Evolutionary conservation across 306 rosid genomes (phyloP), one percentile per base, ranked within the genome.

Genomic region (Datisca glomerata): DNA sequence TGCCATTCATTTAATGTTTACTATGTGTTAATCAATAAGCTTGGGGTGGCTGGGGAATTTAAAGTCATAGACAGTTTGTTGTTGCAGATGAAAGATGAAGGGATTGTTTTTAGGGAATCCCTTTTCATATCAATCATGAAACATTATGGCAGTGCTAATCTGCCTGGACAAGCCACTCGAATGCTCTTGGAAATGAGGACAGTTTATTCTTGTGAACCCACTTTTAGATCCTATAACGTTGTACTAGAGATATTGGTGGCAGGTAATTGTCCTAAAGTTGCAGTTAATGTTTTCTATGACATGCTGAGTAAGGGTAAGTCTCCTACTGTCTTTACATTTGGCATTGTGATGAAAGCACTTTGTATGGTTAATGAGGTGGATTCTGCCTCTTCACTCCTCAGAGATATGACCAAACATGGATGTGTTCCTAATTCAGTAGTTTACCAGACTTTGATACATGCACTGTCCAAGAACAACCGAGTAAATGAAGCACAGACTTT

Each of bases 151-250:
- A 79, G 63, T 49, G 86, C 83, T 7, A 77, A 71, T 4, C 67
- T 76, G 20, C 95, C 97, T 16, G 97, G 97, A 21, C 94, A 80
- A 40, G 83, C 97, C 19, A 72, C 87, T 48, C 60, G 89, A 71
- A 64, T 89, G 57, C 84, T 89, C 61, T 65, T 83, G 46, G 97
- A 89, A 64, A 89, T 80, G 97, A 63, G 65, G 62, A 25, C 48
- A 65, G 57, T 72, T 52, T 83, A 79, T 72, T 68, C 51, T 22
- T 74, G 69, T 66, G 60, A 74, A 15, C 93, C 95, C 1, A 80
- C 79, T 6, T 89, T 69, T 47, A 66, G 63, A 32, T 80, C 97
- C 5, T 89, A 83, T 36, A 77, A 89, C 70, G 93, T 75, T 65
- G 95, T 72, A 29, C 55, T 87, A 59, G 83, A 76, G 2, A 52